Percentiles rank a stretch among this genome's conserved stretches.
phyloP scores from a whole-genome alignment of 1,139 yeast genomes.

The Ogataea hybrid region DNA sequence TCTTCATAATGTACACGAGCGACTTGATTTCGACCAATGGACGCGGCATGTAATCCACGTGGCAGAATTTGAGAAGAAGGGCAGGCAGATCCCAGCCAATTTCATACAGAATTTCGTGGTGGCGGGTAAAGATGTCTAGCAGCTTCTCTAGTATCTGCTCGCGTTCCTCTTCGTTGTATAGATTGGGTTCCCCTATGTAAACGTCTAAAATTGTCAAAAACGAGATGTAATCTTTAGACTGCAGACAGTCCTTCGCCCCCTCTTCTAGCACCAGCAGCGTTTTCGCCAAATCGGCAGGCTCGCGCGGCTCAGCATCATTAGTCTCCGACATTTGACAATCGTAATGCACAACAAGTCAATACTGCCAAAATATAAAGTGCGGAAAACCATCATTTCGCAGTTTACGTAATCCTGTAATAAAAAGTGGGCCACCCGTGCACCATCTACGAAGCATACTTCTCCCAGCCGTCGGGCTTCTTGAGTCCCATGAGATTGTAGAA shows the following conservation, averaged over 20 bases:
- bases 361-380: background rate
- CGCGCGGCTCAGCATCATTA: slow-evolving; percentile 18
- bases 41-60: slow-evolving; percentile 24
- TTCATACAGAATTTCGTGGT: slow-evolving; percentile 55
- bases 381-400: background rate
- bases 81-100: slow-evolving; percentile 90
- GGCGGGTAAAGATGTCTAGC: slow-evolving; percentile 39
- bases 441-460: slow-evolving; percentile 27
- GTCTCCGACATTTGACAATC: slow-evolving; percentile 15
- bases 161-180: slow-evolving; percentile 50
- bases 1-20: slow-evolving; percentile 38
- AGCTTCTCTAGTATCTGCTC: slow-evolving; percentile 42
- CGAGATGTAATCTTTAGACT: slow-evolving; percentile 60
- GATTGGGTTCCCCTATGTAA: slow-evolving; percentile 48
- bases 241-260: slow-evolving; percentile 29
- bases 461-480: slow-evolving; percentile 78
- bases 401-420: background rate
- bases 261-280: slow-evolving; percentile 21
- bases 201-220: slow-evolving; percentile 71
- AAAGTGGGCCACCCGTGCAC: too few species aligned
- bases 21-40: slow-evolving; percentile 18
- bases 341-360: background rate
- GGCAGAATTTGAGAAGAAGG: slow-evolving; percentile 49
- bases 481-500: slow-evolving; percentile 45
- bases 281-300: slow-evolving; percentile 17